Conservation (phyloP, 2,329 filamentous ascomycete genomes). For the Fusarium solani-melongenae region DNA sequence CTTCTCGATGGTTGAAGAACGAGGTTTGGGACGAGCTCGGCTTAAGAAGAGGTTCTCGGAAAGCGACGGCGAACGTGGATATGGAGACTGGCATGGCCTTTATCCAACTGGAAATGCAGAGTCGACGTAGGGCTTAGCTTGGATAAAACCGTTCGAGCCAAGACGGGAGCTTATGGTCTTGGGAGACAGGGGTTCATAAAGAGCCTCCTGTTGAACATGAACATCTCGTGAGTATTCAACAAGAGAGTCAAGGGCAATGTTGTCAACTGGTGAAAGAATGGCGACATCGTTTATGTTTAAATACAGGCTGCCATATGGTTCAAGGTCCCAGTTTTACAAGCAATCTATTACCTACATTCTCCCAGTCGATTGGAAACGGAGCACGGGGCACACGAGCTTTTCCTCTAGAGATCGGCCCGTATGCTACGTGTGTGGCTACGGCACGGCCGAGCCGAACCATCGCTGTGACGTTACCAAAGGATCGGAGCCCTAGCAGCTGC, state of each 20-base stretch:
- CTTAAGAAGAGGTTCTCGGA: not conserved
- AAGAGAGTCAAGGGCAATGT: constrained; percentile 10
- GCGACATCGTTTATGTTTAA: constrained; percentile 8
- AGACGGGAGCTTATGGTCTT: not conserved
- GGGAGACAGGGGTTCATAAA: not conserved
- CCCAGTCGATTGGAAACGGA: not conserved
- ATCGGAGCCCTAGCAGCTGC: not conserved
- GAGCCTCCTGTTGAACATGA: not conserved
- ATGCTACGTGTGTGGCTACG: constrained; percentile 1
- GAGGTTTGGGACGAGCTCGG: not conserved
- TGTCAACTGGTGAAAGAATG: constrained; percentile 2
- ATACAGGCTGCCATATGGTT: not conserved
- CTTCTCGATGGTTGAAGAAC: not conserved
- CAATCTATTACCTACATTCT: not conserved
- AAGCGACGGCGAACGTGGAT: not conserved
- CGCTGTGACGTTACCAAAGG: constrained; percentile 1
- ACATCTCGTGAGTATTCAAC: not conserved
- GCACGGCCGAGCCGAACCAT: constrained; percentile 18
- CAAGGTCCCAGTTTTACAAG: not conserved
- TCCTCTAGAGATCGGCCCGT: not conserved
- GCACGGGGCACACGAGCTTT: not conserved
- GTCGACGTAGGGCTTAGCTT: not conserved
- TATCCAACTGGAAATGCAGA: not conserved
- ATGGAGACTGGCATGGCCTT: not conserved
- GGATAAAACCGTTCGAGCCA: not conserved